Evolutionary conservation across 805 yeast species (phyloP).

Genomic region (Saturnispora serradocipensis): DNA sequence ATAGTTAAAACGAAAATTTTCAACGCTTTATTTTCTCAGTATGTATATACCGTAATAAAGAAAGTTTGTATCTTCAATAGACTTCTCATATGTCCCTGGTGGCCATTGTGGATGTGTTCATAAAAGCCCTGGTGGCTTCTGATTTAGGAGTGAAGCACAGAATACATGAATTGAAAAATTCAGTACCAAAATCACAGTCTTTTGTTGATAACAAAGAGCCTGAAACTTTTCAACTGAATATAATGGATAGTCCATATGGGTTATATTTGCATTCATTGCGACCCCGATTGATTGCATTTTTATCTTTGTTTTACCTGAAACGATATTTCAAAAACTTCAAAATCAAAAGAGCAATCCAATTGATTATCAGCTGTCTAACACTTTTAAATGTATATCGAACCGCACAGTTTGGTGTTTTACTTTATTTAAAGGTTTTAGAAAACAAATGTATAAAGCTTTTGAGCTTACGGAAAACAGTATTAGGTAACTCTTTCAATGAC

Average conservation of each 20-base stretch:
- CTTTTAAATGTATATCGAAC: neutral
- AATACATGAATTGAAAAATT: neutral
- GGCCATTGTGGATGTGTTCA: neutral
- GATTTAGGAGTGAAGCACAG: neutral
- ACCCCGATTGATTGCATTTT: neutral
- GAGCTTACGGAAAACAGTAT: neutral
- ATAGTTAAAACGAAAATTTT: neutral
- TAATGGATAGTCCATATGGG: constrained; percentile 1
- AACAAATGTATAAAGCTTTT: neutral
- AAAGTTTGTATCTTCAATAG: neutral
- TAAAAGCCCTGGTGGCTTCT: neutral
- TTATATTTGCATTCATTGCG: constrained; percentile 1
- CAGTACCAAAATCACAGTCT: neutral
- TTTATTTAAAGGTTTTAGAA: constrained; percentile 3
- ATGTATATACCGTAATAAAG: neutral
- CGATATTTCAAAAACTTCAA: neutral
- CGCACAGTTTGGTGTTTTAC: neutral
- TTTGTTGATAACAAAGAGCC: neutral
- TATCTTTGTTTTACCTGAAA: neutral
- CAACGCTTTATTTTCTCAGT: neutral
- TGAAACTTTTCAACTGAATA: neutral
- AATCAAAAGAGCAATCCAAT: neutral
- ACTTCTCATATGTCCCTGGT: neutral
- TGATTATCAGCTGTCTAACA: neutral
- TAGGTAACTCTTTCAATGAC: neutral